Conservation (phyloP, 345 rosid genomes). For the Eucalyptus camaldulensis region DNA sequence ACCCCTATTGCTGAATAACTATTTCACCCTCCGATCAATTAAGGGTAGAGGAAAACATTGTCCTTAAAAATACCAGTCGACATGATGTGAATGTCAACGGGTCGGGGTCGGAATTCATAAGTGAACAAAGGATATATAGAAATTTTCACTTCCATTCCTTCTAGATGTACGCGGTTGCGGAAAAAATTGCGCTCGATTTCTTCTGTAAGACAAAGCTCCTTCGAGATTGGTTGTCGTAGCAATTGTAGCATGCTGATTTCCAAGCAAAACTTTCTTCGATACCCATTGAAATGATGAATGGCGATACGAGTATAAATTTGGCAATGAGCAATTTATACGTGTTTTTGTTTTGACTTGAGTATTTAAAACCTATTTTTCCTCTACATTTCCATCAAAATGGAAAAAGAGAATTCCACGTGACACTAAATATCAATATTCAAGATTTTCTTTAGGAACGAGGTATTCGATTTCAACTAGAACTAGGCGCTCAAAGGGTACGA, state of each 20-base stretch:
- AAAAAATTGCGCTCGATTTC: neutral
- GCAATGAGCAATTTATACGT: too few species aligned
- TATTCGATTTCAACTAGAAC: too few species aligned
- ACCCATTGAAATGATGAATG: too few species aligned
- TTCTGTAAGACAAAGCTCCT: neutral
- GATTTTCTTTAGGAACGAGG: too few species aligned
- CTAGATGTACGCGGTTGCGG: neutral
- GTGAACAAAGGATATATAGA: neutral
- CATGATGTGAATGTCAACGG: neutral
- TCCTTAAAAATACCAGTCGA: neutral
- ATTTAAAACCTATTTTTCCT: too few species aligned
- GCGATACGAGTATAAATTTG: too few species aligned
- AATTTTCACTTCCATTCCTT: neutral
- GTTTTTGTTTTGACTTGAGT: too few species aligned
- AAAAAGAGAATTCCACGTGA: neutral
- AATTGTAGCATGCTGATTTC: neutral
- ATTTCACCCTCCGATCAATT: neutral
- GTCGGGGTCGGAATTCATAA: fast-evolving
- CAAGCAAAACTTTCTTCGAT: too few species aligned
- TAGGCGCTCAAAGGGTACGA: too few species aligned
- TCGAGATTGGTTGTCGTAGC: neutral
- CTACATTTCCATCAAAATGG: too few species aligned
- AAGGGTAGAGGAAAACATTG: neutral
- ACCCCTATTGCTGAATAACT: neutral
- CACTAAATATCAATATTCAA: too few species aligned